These are phyloP conservation scores for Teratosphaeria gauchensis DNA, from an alignment of 2,329 filamentous ascomycete species.

Conservation along the genomic window DNA sequence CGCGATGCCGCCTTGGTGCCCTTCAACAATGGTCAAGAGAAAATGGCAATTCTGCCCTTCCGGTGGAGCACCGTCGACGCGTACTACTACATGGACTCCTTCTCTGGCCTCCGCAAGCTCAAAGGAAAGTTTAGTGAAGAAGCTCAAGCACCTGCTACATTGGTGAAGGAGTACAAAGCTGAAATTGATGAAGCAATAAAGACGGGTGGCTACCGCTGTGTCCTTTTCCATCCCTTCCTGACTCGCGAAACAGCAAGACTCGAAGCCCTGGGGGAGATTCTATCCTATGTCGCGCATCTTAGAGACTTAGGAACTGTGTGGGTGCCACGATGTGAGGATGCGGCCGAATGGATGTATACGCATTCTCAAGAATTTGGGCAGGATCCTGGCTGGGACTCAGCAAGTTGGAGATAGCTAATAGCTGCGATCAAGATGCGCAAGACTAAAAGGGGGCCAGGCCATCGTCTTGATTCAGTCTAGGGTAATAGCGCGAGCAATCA, in stretches of 20 bases:
- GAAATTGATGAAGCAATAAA: conserved; percentile 22
- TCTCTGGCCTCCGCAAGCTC: conserved; percentile 17
- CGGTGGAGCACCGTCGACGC: conserved; percentile 25
- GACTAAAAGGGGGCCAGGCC: no score
- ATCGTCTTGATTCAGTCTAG: no score
- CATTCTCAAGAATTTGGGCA: conserved; percentile 14
- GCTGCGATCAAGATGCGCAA: no score
- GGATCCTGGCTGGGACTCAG: conserved; percentile 23
- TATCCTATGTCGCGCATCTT: conserved; percentile 18
- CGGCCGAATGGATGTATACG: conserved; percentile 17
- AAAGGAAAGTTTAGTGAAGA: conserved; percentile 16
- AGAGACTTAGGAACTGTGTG: conserved; percentile 19
- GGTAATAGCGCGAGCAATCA: no score
- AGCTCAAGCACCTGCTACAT: conserved; percentile 9
- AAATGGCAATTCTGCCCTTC: conserved; percentile 19
- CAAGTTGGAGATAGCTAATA: conserved; percentile 12
- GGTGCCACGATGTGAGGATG: conserved; percentile 21
- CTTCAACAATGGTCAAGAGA: conserved; percentile 7
- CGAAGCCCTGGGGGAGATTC: conserved; percentile 19
- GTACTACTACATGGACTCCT: conserved; percentile 25
- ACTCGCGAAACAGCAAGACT: conserved; percentile 15
- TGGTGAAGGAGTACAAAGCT: conserved; percentile 14
- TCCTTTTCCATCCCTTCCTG: conserved; percentile 27
- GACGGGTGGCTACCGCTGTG: conserved; percentile 18
- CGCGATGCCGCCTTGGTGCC: conserved; percentile 17